Percentiles rank a stretch among this genome's conserved stretches.
These are phyloP conservation scores for Boletus rufocinnamomeus DNA, from an alignment of 768 basidiomycete genomes.

Conservation along the genomic window DNA sequence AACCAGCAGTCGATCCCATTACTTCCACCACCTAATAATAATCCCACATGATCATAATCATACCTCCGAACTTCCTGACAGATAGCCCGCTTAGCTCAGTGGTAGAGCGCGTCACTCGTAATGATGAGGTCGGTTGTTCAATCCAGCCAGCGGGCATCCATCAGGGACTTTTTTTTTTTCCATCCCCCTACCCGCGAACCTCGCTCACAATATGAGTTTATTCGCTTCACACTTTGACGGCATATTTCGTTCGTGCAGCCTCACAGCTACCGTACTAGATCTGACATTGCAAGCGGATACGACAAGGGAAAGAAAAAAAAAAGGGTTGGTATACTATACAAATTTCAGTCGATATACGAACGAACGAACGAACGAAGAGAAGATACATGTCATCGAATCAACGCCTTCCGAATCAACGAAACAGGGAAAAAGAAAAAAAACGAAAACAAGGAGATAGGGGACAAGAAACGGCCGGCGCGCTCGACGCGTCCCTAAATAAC, in stretches of 20 bases:
- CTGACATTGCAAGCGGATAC: not conserved
- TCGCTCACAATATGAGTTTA: too few relatives aligned
- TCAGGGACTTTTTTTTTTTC: not conserved
- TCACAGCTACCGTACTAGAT: too few relatives aligned
- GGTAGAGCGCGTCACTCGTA: constrained; percentile 47
- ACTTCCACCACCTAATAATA: too few relatives aligned
- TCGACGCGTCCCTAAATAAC: constrained; percentile 5
- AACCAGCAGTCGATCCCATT: too few relatives aligned
- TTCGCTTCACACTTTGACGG: not conserved
- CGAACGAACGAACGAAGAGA: not conserved
- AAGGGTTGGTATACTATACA: constrained; percentile 27
- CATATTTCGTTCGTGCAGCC: not conserved
- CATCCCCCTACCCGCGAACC: too few relatives aligned
- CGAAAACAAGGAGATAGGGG: not conserved
- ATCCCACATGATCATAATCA: too few relatives aligned
- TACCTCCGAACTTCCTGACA: not conserved
- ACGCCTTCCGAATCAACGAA: constrained; percentile 7
- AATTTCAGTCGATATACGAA: constrained; percentile 15
- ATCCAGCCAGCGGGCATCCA: constrained; percentile 42
- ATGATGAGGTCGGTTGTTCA: constrained; percentile 49
- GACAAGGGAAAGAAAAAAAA: not conserved
- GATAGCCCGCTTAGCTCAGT: constrained; percentile 43
- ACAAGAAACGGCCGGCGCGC: constrained; percentile 4
- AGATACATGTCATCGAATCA: constrained; percentile 11
- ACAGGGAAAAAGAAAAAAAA: not conserved